Conservation (phyloP, 2,329 filamentous ascomycete genomes). For the Botrytis pseudocinerea region DNA sequence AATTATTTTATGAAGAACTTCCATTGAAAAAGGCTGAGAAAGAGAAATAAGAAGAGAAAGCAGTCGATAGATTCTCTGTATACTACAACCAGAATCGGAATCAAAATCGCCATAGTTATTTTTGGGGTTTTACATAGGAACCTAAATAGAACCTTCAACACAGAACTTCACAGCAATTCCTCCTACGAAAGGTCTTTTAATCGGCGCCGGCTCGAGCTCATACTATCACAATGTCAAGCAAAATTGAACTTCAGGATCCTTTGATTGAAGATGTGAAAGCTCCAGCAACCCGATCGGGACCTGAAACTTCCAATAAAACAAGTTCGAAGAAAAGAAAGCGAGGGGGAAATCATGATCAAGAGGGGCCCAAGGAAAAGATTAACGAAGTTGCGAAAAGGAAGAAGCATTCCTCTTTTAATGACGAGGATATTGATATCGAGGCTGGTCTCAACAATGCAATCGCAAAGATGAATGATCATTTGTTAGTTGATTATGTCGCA, state of each 20-base stretch:
- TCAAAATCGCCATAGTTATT: background rate
- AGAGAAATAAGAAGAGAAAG: background rate
- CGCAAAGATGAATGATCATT: slow-evolving; percentile 75
- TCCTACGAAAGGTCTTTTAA: background rate
- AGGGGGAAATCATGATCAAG: slow-evolving; percentile 28
- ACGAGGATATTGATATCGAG: slow-evolving; percentile 63
- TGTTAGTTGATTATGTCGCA: slow-evolving; percentile 83
- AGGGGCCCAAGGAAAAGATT: slow-evolving; percentile 11
- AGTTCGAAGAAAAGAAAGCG: slow-evolving; percentile 40
- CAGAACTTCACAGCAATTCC: background rate
- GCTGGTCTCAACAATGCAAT: slow-evolving; percentile 79
- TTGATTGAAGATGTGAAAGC: slow-evolving; percentile 36
- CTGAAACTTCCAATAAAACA: slow-evolving; percentile 21
- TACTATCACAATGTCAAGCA: slow-evolving; percentile 33
- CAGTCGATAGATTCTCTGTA: background rate
- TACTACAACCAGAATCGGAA: background rate
- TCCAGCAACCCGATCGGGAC: slow-evolving; percentile 30
- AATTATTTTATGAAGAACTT: slow-evolving; percentile 16
- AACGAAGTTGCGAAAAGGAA: slow-evolving; percentile 50
- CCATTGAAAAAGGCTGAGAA: background rate
- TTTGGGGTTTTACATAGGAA: background rate
- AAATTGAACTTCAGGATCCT: slow-evolving; percentile 37
- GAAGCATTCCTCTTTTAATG: slow-evolving; percentile 52
- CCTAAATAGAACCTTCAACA: background rate
- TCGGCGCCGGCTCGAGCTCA: background rate